phyloP scores from a whole-genome alignment of 1,284 basidiomycete species.

The Blastosporella zonata region DNA sequence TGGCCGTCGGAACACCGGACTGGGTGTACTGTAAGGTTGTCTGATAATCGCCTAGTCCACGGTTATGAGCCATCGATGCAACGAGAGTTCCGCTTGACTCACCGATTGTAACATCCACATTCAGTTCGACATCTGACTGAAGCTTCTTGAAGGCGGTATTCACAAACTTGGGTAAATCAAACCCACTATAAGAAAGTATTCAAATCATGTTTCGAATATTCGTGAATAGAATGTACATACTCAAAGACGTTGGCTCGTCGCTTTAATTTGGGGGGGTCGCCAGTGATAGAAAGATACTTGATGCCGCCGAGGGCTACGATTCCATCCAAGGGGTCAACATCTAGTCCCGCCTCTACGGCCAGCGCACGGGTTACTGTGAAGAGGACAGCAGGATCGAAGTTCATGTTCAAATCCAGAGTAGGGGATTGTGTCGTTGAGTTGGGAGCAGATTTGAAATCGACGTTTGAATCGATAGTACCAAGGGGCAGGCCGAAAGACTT shows the following conservation, averaged over 20 bases:
- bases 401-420: slow-evolving; percentile 59
- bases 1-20: slow-evolving; percentile 51
- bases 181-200: slow-evolving; percentile 46
- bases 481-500: slow-evolving; percentile 63
- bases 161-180: slow-evolving; percentile 67
- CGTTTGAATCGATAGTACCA: slow-evolving; percentile 59
- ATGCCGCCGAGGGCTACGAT: slow-evolving; percentile 73
- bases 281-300: slow-evolving; percentile 50
- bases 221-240: slow-evolving; percentile 33
- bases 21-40: slow-evolving; percentile 68
- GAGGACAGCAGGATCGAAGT: slow-evolving; percentile 68
- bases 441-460: slow-evolving; percentile 53
- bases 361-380: slow-evolving; percentile 71
- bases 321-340: slow-evolving; percentile 62
- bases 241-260: slow-evolving; percentile 51
- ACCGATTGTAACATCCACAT: slow-evolving; percentile 61
- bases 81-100: slow-evolving; percentile 4
- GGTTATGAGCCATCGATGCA: slow-evolving; percentile 1
- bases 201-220: not conserved
- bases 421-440: slow-evolving; percentile 61
- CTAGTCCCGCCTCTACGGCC: slow-evolving; percentile 62
- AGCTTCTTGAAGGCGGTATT: slow-evolving; percentile 65
- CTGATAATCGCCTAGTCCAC: slow-evolving; percentile 52
- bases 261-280: slow-evolving; percentile 30
- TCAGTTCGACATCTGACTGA: slow-evolving; percentile 59